Evolutionary conservation across 2,329 filamentous ascomycete genomes (phyloP), one percentile per base, ranked within the genome.

Genomic region (Pyricularia sp.): DNA sequence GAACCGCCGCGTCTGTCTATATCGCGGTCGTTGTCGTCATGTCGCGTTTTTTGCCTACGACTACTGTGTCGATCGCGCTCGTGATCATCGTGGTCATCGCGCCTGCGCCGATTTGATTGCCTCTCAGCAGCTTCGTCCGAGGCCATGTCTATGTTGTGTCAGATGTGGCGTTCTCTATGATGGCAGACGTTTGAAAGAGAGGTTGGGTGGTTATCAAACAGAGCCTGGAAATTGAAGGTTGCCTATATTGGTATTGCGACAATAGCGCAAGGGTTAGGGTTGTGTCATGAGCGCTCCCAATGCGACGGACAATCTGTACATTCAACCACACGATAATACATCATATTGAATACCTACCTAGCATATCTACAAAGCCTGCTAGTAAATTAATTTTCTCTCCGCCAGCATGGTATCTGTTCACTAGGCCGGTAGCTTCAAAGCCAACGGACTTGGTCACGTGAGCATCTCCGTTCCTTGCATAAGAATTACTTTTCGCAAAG

Each of bases 1-100:
- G 69, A 69, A 30, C 31, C 30, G n/a, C 66, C 65, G 9, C 67
- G 58, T 30, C 58, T 66, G 42, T 70, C 64, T 61, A 68, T 33
- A 71, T 76, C 74, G 66, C 72, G 71, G 69, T 74, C 71, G 63
- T 72, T 72, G 23, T 78, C 74, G 64, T 77, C 77, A 70, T 78
- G 79, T 64, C 75, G 74, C 36, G 63, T 66, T n/a, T 63, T 70
- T 73, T 75, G 64, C 31, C 73, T 69, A 64, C 71, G 70, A 14
- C 69, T 30, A n/a, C 73, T 70, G 66, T 72, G 69, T 17, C 72
- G 68, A 28, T 73, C 69, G 20, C 72, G 70, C 17, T 74, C 70
- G 25, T 74, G 71, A 25, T 75, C 69, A 61, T 67, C 31, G 28
- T 55, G 30, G 14, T 36, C 58, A 55, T 64, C 64, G 9, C 68